Base-by-base conservation (phyloP, 2,329 filamentous ascomycete genomes). In the Colletotrichum eleusines region DNA sequence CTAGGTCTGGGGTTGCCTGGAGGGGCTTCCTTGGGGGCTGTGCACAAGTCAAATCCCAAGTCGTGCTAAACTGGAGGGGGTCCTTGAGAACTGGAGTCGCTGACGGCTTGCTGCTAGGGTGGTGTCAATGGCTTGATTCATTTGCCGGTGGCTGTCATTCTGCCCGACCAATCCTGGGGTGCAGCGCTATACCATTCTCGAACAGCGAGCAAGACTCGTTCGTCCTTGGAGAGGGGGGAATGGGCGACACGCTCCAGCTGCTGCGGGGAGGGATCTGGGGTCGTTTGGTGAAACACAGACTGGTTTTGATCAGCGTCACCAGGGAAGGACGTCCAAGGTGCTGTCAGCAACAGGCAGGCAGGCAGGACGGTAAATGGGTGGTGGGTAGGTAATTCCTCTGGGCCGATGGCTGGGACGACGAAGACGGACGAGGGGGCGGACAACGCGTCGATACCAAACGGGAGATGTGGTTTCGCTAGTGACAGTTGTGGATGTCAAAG, bases 251-350 rank as follows among this genome's bases (percentile, higher is more conserved):
- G 57, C 63, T 67, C 28, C 46, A 46, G 46, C 57, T 48, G 68
- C 64, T 63, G 69, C 65, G 59, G 69, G 59, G 64, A 71, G 64
- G 69, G 64, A 71, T 71, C 69, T 71, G 65, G 69, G 69, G 69
- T 69, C 58, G 51, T 69, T 63, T 69, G 53, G 65, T 71, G 69
- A 71, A 71, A 71, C 69, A 48, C 58, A 71, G 69, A 51, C 58
- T 31, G 69, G 69, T 71, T 71, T 69, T 53, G 59, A 68, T 63
- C 58, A 38, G 51, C 64, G 58, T 63, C 58, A 58, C 28, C 65
- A 59, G 51, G 53, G 64, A 58, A 14, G 51, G 42, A 35, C 28
- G 26, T 38, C 33, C 44, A 48, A 61, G 31, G 11, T 26, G 42
- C 35, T 33, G 26, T 26, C 55, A 33, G 42, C 44, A 28, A 46